Evolutionary conservation across 768 basidiomycete species (phyloP), one percentile per base, ranked within the genome.

Genomic region (Favolaschia claudopus): DNA sequence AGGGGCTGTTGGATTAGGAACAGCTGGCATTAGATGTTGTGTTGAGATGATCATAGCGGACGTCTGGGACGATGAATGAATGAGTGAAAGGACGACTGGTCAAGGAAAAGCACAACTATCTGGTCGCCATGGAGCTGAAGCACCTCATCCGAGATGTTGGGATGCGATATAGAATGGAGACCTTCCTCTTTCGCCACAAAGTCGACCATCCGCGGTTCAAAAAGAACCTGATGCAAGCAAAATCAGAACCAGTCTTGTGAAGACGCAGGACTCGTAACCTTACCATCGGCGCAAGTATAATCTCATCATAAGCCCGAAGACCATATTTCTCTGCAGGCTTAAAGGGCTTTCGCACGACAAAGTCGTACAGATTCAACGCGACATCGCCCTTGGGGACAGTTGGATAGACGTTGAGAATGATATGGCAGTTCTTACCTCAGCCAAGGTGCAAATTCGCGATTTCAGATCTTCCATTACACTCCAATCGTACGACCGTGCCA

Each of bases 261-360:
- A 24, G 31, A 47, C 24, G 13, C 53, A 20, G 43, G 39, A 12
- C 75, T 82, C n/a, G n/a, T n/a, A n/a, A n/a, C n/a, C n/a, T 63
- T 67, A 95, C 97, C 89, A 96, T 93, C 3, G 96, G 93, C 1
- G 96, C 95, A 29, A 98, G 78, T 58, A 97, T 96, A 48, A 92
- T 89, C 74, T 99, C 97, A 70, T 99, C 96, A 69, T 97, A 99
- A 2, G 93, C 90, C 25, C 95, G 87, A 39, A 97, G 77, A 25
- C 87, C 89, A 70, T 95, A 98, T 70, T 97, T 97, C 71, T 91
- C 85, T 0, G 95, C 89, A 14, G 87, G 77, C 50, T 85, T 82
- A 33, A 86, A 87, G 6, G 95, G 90, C 49, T 84, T 77, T 33
- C 96, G 83, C 14, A 96, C 91, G 20, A 89, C 84, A 66, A 99